Base-by-base conservation (phyloP, 2,329 filamentous ascomycete species). In the Bipolaris sorokiniana region DNA sequence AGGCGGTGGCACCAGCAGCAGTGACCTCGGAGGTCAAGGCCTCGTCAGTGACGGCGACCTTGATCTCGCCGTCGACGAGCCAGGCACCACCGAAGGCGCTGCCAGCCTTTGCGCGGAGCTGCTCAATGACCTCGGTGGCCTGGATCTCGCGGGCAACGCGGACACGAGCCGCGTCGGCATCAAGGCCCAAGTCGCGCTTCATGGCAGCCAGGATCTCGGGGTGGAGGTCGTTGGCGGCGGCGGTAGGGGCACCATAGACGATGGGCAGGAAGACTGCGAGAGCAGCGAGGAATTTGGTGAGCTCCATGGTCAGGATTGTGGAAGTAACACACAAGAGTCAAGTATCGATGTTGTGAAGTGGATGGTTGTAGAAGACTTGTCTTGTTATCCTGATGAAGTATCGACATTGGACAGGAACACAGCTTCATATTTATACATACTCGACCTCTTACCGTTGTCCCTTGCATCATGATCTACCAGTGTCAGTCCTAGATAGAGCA, bases 141-240 rank as follows among this genome's bases (percentile, higher is more conserved):
- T 62, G 59, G 61, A 76, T 61, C 63, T 79, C 77, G 13, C 74
- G 71, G 58, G 74, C 70, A 51, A 79, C 76, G 67, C 75, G 76
- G 60, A 71, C 71, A 56, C 69, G 73, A 26, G 76, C 77, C 64
- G 76, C 70, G 61, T 72, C 70, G 48, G 76, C 69, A 51, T 78
- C 70, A 18, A 79, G 72, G 13, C 77, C 77, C 49, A 79, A 63
- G 68, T 79, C 77, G 61, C 77, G 77, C 75, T 79, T 78, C 77
- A 79, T 79, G 65, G 77, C 77, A 59, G 72, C 75, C 48, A 79
- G 68, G 61, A 78, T 75, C 67, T 76, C 63, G 50, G 77, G 77
- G 69, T 78, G 76, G n/a, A 79, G 74, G 59, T 36, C 71, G 62
- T 56, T 71, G 40, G 75, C 66, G 40, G 75, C 56, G 48, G 72